Evolutionary conservation across 345 rosid genomes (phyloP).

Genomic region (Trapa incisa): DNA sequence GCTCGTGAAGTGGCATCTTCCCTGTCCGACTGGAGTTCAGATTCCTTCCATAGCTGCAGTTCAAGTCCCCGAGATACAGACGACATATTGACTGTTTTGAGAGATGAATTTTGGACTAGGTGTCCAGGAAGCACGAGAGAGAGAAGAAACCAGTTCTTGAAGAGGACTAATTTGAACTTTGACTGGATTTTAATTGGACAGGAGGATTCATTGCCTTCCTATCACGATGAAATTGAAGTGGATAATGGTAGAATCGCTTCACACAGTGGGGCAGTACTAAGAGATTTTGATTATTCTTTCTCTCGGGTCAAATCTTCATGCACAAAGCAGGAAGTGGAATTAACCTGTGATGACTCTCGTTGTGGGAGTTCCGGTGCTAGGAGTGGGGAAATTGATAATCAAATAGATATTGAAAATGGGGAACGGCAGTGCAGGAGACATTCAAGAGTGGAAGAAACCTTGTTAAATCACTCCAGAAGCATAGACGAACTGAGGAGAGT

Average conservation of each 20-base stretch:
- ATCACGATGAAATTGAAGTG: constrained; percentile 9
- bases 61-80: constrained; percentile 11
- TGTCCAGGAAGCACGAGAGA: constrained; percentile 42
- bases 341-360: constrained; percentile 12
- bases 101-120: constrained; percentile 37
- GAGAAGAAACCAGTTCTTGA: constrained; percentile 31
- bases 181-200: constrained; percentile 12
- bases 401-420: constrained; percentile 19
- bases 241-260: constrained; percentile 17
- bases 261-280: constrained; percentile 28
- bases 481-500: constrained; percentile 35
- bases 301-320: constrained; percentile 20
- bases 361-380: constrained; percentile 12
- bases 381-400: constrained; percentile 28
- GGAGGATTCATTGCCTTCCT: constrained; percentile 15
- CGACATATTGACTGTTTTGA: constrained; percentile 13
- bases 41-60: constrained; percentile 22
- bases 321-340: constrained; percentile 19
- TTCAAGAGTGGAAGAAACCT: constrained; percentile 20
- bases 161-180: constrained; percentile 22
- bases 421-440: constrained; percentile 22
- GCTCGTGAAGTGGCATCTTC: constrained; percentile 47
- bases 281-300: constrained; percentile 17
- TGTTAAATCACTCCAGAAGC: constrained; percentile 31
- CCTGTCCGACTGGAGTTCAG: constrained; percentile 35